Evolutionary conservation across 768 basidiomycete genomes (phyloP), one percentile per base, ranked within the genome.

Genomic region (Lentinula sp.): DNA sequence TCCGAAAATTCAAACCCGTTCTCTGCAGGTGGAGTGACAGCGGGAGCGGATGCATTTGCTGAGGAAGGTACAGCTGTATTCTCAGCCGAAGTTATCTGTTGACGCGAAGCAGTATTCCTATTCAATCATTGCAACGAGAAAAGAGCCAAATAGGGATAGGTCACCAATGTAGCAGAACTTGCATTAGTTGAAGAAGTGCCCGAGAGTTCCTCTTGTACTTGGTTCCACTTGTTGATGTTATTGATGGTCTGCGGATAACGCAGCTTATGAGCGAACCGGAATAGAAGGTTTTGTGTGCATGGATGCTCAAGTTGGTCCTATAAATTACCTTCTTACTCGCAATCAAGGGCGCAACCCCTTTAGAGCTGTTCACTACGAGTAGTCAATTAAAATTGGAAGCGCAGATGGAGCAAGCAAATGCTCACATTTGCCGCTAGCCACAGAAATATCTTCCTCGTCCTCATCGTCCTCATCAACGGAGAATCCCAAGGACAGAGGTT

Each of bases 171-270:
- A 61, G 70, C 56, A 40, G 59, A 58, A 34, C 68, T 49, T 62
- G 67, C 62, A 42, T 61, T 64, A 56, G 69, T 63, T 61, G 68
- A 69, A 35, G 75, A 60, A 46, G 77, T 73, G 62, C 83, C 79
- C 39, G 82, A 83, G 54, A 97, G 80, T 68, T 94, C 95, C 73
- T 88, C 89, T 73, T 96, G 93, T 9, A 95, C 92, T 76, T 88
- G 89, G 70, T 95, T 98, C 97, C 96, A 99, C 71, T 98, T 98
- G 68, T 82, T 87, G 70, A 99, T 98, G 68, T 95, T 94, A 71
- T 83, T 90, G 53, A 84, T 90, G 49, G 87, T 91, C 93, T 97
- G 70, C 18, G 70, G 46, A 60, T 60, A 40, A 54, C 23, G 37
- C 28, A 28, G 32, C 53, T 60, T 50, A 45, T 52, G 45, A 52